Base-by-base conservation (phyloP, 805 yeast genomes). In the Suhomyces vadensis region DNA sequence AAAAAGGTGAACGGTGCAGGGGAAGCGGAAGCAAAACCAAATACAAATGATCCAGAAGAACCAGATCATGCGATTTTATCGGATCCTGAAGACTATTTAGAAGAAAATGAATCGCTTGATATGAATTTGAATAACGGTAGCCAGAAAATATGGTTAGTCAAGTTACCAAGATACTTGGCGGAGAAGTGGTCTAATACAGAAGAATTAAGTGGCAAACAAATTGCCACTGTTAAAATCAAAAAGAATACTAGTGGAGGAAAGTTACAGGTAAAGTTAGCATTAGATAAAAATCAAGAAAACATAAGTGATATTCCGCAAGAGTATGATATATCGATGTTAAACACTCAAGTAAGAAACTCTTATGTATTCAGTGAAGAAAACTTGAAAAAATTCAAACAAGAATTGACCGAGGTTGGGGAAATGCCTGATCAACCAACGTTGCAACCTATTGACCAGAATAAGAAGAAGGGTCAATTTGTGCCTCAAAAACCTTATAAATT, bases 81-180 rank as follows among this genome's bases (percentile, higher is more conserved):
- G 29, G 73, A 72, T 53, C 73, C 76, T 31, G 75, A 71, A 48
- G 73, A 72, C 43, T 72, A 72, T 51, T 68, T 59, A 53, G 78
- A 61, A 57, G 80, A 65, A 48, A 73, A 85, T 55, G 96, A 85
- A 65, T 75, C 87, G 10, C 74, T 91, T 23, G 95, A 94, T 62
- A 72, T 94, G 64, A 87, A 90, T 58, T 65, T 90, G 41, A 49
- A 73, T 1, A 69, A 73, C 23, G 79, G 83, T 11, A 73, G 67
- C 38, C 83, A 85, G 56, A 89, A 89, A 53, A 83, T 94, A 33
- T 94, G 98, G 99, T 72, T 94, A 17, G 96, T 94, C 19, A 80
- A 94, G 54, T 69, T 94, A 57, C 98, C 99, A 1, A 82, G 87
- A 58, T 89, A 89, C 57, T 69, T 94, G 48, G 85, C 95, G 23